phyloP scores from a whole-genome alignment of 2,329 filamentous ascomycete genomes.

The Colletotrichum navitas region DNA sequence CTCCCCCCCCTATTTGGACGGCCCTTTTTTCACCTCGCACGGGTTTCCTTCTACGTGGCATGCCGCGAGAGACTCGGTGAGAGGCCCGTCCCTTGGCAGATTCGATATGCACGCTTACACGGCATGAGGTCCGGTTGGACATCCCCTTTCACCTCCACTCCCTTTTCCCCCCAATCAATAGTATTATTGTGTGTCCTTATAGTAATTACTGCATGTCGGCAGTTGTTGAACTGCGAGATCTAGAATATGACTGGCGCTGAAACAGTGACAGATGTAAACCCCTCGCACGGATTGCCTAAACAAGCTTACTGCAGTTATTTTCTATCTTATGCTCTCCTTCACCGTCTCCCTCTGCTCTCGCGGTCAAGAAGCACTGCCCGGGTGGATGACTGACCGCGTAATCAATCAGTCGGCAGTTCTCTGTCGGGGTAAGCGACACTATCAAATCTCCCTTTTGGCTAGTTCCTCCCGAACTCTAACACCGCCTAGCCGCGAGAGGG shows the following conservation, averaged over 20 bases:
- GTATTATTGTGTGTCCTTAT: background rate
- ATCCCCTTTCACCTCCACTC: too few species aligned
- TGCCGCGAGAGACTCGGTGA: slow-evolving; percentile 1
- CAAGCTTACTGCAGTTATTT: background rate
- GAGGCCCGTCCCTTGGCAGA: slow-evolving; percentile 18
- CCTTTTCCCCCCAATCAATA: background rate
- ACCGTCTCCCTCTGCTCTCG: background rate
- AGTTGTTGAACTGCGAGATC: background rate
- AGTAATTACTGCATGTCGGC: slow-evolving; percentile 14
- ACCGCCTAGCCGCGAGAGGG: background rate
- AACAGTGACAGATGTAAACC: slow-evolving; percentile 8
- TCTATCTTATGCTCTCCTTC: background rate
- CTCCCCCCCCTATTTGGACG: too few species aligned
- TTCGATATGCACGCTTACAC: slow-evolving; percentile 20
- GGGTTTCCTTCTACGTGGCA: background rate
- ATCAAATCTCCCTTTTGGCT: background rate
- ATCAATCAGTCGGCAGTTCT: background rate
- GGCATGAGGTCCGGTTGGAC: slow-evolving; percentile 15
- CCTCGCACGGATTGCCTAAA: background rate
- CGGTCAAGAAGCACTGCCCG: background rate
- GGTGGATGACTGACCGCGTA: slow-evolving; percentile 10
- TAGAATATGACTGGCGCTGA: slow-evolving; percentile 18
- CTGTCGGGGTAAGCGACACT: background rate
- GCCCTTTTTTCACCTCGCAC: background rate
- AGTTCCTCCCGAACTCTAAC: too few species aligned